Base-by-base conservation (phyloP, 306 rosid genomes). In the Glycine tomentella region DNA sequence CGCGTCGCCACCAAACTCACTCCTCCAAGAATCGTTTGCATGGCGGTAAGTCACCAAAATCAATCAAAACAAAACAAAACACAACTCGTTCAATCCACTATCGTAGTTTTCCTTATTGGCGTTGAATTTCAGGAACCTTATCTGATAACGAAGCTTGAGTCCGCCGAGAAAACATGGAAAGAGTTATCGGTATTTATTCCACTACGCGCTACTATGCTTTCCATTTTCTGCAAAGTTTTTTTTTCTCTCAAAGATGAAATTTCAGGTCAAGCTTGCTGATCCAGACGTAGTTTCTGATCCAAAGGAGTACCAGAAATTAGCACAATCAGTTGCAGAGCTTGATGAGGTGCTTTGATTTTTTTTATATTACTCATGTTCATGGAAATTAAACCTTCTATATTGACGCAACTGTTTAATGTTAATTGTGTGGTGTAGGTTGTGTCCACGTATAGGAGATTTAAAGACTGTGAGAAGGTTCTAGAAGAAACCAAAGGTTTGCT, bases 101-200 rank as follows among this genome's bases (percentile, higher is more conserved):
- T 59, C 75, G 11, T 6, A 57, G 62, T 69, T 83, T 74, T 68
- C 74, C 75, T 45, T 3, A 67, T 61, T 55, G 31, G 50, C 69
- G 63, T 6, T 77, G 75, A 84, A 58, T 84, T 84, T 17, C 82
- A 95, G 99, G 98, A 91, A 82, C 99, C 99, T 40, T 88, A 90
- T 88, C 79, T 95, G 81, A 89, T 93, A 68, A 81, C 87, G 63
- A 95, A 95, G 90, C 92, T 95, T 58, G 94, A 95, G 12, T 95
- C 99, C 10, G 96, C 99, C 0, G 94, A 93, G 93, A 95, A 93
- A 72, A 95, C 97, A 2, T 95, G 99, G 99, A 89, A 89, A 81
- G 99, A 95, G 5, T 85, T 95, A 85, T 93, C 98, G 91, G 99
- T 95, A 87, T 80, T 57, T 12, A 17, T 71, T 45, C 8, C 8